phyloP scores from a whole-genome alignment of 2,329 filamentous ascomycete species.

The Bipolaris sorokiniana region DNA sequence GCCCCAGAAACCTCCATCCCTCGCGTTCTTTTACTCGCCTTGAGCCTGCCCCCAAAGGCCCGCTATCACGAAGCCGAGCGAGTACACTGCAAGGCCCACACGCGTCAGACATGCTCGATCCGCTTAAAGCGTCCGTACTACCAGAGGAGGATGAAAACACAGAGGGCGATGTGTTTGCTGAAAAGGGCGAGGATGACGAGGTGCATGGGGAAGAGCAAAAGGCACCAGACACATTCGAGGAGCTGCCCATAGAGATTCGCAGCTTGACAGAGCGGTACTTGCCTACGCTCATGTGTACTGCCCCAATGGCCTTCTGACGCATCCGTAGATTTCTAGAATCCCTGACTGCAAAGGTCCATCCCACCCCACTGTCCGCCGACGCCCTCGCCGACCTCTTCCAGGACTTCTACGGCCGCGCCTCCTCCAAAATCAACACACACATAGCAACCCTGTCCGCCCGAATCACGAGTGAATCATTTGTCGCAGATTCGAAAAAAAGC shows the following conservation, averaged over 20 bases:
- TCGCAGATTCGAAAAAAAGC: constrained; percentile 49
- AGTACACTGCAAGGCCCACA: constrained; percentile 55
- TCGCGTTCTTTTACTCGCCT: constrained; percentile 59
- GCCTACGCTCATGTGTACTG: not conserved
- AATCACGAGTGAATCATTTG: constrained; percentile 69
- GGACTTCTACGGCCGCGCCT: constrained; percentile 85
- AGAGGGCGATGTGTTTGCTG: constrained; percentile 52
- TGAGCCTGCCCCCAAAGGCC: constrained; percentile 45
- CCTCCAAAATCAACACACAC: constrained; percentile 83
- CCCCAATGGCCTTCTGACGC: constrained; percentile 54
- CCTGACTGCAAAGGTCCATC: constrained; percentile 83
- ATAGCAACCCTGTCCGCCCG: constrained; percentile 78
- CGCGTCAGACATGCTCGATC: constrained; percentile 53
- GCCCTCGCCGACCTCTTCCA: constrained; percentile 87
- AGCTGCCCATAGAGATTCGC: constrained; percentile 91
- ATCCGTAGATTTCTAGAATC: constrained; percentile 75
- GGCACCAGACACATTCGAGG: constrained; percentile 74
- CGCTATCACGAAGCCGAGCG: constrained; percentile 52
- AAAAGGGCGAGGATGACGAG: constrained; percentile 45
- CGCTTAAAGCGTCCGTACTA: constrained; percentile 47
- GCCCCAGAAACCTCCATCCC: constrained; percentile 48
- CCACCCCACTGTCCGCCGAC: constrained; percentile 81
- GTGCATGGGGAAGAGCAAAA: constrained; percentile 28
- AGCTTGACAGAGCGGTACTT: constrained; percentile 83
- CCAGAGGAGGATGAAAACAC: constrained; percentile 44